Conservation (phyloP, 768 basidiomycete species). For the Tulasnella sp. region DNA sequence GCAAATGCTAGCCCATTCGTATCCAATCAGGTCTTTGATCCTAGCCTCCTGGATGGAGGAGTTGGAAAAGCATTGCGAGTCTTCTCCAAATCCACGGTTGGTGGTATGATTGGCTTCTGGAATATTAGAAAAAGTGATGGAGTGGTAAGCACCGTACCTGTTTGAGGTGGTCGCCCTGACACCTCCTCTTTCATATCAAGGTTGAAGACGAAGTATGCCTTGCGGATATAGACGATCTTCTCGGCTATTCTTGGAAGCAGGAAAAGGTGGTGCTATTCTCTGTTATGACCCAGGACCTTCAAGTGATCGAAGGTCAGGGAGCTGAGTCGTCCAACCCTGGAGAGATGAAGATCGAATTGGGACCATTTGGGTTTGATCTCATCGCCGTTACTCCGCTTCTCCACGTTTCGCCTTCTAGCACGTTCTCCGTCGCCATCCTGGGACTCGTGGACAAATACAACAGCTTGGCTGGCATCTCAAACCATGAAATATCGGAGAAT, state of each 20-base stretch:
- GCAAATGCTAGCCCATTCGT: conserved; percentile 10
- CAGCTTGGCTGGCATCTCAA: conserved; percentile 7
- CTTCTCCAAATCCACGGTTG: conserved; percentile 3
- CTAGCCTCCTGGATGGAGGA: conserved; percentile 6
- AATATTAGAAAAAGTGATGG: conserved; percentile 15
- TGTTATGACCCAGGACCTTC: background rate
- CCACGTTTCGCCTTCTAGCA: background rate
- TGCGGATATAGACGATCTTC: background rate
- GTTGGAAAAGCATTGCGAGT: conserved; percentile 14
- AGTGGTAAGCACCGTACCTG: background rate
- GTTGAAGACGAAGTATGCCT: conserved; percentile 4
- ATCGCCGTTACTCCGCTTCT: conserved; percentile 14
- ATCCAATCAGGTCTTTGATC: conserved; percentile 11
- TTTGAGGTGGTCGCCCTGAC: background rate
- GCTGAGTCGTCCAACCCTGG: background rate
- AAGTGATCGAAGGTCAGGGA: background rate
- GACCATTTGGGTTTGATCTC: conserved; percentile 16
- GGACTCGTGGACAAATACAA: conserved; percentile 17
- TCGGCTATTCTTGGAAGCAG: background rate
- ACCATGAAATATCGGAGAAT: background rate
- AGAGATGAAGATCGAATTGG: conserved; percentile 7
- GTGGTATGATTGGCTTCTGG: conserved; percentile 16
- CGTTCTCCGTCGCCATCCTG: conserved; percentile 1
- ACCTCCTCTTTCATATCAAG: background rate
- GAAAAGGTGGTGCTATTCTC: background rate